Evolutionary conservation across 768 basidiomycete genomes (phyloP), one percentile per base, ranked within the genome.

Genomic region (Cystofilobasidium bisporidii): DNA sequence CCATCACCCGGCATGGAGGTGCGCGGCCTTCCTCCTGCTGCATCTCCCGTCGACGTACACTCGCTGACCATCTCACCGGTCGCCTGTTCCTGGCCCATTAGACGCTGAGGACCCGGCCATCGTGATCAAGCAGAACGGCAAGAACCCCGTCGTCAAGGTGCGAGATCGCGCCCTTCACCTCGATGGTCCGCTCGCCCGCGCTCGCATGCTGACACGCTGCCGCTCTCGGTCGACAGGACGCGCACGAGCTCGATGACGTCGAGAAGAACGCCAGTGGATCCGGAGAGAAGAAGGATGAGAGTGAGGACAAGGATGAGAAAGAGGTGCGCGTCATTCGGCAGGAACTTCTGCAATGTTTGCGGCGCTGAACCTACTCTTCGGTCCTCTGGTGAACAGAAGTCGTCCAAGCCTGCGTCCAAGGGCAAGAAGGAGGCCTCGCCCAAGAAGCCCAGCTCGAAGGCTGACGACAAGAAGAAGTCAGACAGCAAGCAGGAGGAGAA

Each of bases 91-190:
- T 36, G 36, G 36, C n/a, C n/a, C 36, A 36, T 6, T 9, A 67
- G 66, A 63, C 55, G 24, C 47, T 20, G 53, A 63, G 4, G 67
- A 68, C 45, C 67, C 67, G 3, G 67, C 67, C n/a, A 43, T 68
- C 28, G 58, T 63, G 41, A 63, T 68, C 67, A 58, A 63, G 55
- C 61, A 63, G 36, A 32, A 28, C 53, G 53, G 53, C 53, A 56
- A 56, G 50, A 47, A 47, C 45, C 45, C 45, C 45, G 45, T 47
- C 36, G 36, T 36, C 36, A 36, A 36, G 36, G 36, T 36, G 36
- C 36, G 36, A n/a, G n/a, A n/a, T n/a, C n/a, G n/a, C n/a, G n/a
- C n/a, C n/a, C n/a, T n/a, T n/a, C n/a, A n/a, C n/a, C 36, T 36
- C 36, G 36, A 5, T 12, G 36, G 12, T 12, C 36, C 6, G 6